phyloP scores from a whole-genome alignment of 352 stramenopile species.

The Globisporangium spiculum region DNA sequence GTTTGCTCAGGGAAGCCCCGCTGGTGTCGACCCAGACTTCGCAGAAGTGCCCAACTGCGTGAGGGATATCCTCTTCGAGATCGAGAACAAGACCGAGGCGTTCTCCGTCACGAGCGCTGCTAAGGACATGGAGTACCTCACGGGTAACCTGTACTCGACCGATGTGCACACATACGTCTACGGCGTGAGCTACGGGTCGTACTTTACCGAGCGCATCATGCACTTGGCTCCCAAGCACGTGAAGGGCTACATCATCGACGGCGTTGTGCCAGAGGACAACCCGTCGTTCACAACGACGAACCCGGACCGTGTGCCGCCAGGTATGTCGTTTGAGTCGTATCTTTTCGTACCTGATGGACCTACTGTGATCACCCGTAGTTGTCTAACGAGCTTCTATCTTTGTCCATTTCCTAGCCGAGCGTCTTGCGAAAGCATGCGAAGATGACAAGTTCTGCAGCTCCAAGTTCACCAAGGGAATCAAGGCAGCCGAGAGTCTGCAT shows the following conservation, averaged over 20 bases:
- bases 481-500: background rate
- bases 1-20: background rate
- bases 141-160: background rate
- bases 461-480: constrained; percentile 13
- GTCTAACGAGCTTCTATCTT: no score
- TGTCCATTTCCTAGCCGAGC: no score
- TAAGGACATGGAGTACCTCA: constrained; percentile 7
- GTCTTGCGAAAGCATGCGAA: constrained; percentile 1
- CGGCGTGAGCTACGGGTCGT: constrained; percentile 25
- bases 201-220: constrained; percentile 20
- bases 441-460: constrained; percentile 13
- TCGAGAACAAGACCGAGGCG: constrained; percentile 55
- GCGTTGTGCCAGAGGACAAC: no score
- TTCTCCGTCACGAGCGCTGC: constrained; percentile 46
- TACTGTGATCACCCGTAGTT: no score
- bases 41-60: constrained; percentile 6
- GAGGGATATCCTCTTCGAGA: constrained; percentile 30
- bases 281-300: no score
- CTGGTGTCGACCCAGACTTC: background rate
- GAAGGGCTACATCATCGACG: constrained; percentile 17
- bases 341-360: no score
- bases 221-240: constrained; percentile 17
- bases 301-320: no score
- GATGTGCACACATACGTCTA: constrained; percentile 16
- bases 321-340: no score